These are phyloP conservation scores for Zygosaccharomyces rouxii DNA, from an alignment of 805 yeast genomes.

Conservation along the genomic window DNA sequence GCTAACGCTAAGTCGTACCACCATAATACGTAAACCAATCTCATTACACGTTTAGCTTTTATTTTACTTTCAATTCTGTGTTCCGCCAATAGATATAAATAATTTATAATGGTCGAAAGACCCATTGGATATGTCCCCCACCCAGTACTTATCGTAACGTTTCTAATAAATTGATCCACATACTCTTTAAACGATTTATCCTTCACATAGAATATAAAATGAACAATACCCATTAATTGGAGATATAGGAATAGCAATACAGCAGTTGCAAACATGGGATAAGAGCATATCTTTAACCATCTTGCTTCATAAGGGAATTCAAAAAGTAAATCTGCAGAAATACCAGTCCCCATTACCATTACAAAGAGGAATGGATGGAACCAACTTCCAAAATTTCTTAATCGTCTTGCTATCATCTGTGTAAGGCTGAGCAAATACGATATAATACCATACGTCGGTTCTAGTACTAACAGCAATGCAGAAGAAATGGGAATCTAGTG, in stretches of 20 bases:
- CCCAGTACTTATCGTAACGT: slow-evolving; percentile 51
- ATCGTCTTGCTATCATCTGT: slow-evolving; percentile 1
- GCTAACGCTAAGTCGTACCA: slow-evolving; percentile 60
- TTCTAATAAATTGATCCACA: slow-evolving; percentile 31
- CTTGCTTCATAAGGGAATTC: slow-evolving; percentile 59
- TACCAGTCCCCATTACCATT: slow-evolving; percentile 83
- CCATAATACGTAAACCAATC: slow-evolving; percentile 62
- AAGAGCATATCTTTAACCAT: slow-evolving; percentile 56
- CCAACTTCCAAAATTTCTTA: slow-evolving; percentile 9
- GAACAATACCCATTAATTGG: slow-evolving; percentile 40
- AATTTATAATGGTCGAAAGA: slow-evolving; percentile 57
- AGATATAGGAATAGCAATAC: slow-evolving; percentile 44
- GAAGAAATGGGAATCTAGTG: background rate
- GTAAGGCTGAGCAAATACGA: background rate
- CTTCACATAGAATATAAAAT: slow-evolving; percentile 35
- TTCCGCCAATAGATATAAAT: slow-evolving; percentile 45
- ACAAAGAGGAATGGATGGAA: slow-evolving; percentile 62
- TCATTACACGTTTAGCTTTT: slow-evolving; percentile 39
- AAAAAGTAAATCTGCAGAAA: slow-evolving; percentile 56
- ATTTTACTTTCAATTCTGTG: slow-evolving; percentile 8
- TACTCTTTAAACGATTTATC: slow-evolving; percentile 22
- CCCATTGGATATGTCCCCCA: slow-evolving; percentile 86
- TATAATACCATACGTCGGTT: background rate
- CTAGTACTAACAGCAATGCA: background rate
- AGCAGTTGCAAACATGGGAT: slow-evolving; percentile 60